Evolutionary conservation across 2,329 filamentous ascomycete genomes (phyloP).

Genomic region (Aureobasidium sp.): DNA sequence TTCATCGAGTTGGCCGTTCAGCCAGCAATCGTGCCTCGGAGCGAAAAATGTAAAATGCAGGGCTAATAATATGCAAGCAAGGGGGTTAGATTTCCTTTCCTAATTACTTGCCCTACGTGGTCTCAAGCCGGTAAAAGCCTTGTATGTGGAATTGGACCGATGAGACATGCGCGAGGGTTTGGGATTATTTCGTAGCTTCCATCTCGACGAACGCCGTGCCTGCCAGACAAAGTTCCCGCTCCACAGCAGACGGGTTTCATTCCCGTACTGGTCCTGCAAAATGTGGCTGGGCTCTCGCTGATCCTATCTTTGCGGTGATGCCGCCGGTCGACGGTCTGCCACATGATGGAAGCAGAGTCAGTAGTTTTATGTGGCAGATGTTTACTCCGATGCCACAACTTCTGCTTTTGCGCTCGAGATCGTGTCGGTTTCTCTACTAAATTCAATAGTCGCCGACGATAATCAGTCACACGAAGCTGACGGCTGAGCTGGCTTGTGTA

Average conservation of each 20-base stretch:
- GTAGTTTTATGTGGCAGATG: neutral
- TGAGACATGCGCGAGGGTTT: constrained; percentile 9
- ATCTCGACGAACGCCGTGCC: neutral
- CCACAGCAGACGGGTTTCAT: neutral
- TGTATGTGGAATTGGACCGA: neutral
- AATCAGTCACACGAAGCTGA: neutral
- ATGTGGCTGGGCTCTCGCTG: neutral
- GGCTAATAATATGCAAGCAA: neutral
- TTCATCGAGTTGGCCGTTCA: neutral
- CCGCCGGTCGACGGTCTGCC: neutral
- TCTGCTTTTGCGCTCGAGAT: neutral
- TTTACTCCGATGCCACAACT: neutral
- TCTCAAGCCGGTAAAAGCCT: neutral
- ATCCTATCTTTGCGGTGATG: neutral
- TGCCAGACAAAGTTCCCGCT: neutral
- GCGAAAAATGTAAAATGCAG: neutral
- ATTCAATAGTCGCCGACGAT: neutral
- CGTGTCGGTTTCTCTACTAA: neutral
- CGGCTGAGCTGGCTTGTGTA: neutral
- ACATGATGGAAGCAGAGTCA: constrained; percentile 3
- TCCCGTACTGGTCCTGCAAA: neutral
- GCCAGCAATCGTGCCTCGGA: neutral
- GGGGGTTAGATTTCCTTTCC: neutral
- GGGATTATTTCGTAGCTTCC: neutral
- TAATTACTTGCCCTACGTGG: neutral